Base-by-base conservation (phyloP, 1,284 basidiomycete genomes). In the Crocinoboletus sp. region DNA sequence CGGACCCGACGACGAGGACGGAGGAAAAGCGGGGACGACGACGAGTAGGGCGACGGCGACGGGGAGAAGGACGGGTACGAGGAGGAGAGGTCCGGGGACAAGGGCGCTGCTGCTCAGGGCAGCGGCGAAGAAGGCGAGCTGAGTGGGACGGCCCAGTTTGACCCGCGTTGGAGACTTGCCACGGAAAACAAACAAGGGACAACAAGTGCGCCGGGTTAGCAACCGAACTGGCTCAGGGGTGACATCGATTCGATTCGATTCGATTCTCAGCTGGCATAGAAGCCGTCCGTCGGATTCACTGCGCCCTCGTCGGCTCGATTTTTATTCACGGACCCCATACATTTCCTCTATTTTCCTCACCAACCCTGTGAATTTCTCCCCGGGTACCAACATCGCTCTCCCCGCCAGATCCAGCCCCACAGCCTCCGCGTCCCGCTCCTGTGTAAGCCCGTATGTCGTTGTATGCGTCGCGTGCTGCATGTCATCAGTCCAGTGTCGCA, bases 351-450 rank as follows among this genome's bases (percentile, higher is more conserved):
- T 69, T 22, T 54, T 60, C 5, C 49, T 45, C 2, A 78, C 69
- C 28, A 82, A 38, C 2, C 63, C 63, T 4, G 63, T 59, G 12
- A 78, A 67, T 7, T 65, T 64, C 6, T 68, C 64, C 0, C 68
- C 69, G 3, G 76, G 69, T 1, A 94, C 68, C 7, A 95, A 69
- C 74, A 91, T 86, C 47, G 92, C 66, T 35, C 89, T 70, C 1
- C 87, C 90, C 15, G 80, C 77, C 36, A 80, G 74, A 58, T 94
- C 89, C 19, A 94, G 71, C 3, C 92, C 91, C 59, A 94, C 90
- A 0, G 82, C 69, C 35, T 89, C 87, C 44, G 73, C 74, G 30
- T 84, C 81, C 31, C 87, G 73, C 76, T 61, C 52, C 0, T 59
- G 55, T 1, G 80, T 77, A 63, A 85, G 85, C 2, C 71, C 55